Evolutionary conservation across 208 protist species (phyloP).

Genomic region (Balamuthia mandrillaris): DNA sequence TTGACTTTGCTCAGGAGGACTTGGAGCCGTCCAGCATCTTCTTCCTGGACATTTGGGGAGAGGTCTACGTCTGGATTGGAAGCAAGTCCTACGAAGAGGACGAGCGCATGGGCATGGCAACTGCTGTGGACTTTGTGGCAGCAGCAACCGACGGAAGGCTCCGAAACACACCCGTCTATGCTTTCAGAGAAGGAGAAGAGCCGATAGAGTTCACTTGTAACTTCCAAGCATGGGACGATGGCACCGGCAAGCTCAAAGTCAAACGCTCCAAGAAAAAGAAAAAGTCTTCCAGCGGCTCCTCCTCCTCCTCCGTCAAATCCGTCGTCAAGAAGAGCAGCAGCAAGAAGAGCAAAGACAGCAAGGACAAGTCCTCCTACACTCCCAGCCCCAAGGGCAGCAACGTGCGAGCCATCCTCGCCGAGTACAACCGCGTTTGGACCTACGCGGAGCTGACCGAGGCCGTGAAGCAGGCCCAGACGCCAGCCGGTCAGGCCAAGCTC

Average conservation of each 20-base stretch:
- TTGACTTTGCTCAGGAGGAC: constrained; percentile 53
- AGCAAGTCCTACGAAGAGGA: constrained; percentile 36
- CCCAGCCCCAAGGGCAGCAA: constrained; percentile 4
- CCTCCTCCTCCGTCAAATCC: too few species aligned
- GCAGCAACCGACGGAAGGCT: constrained; percentile 3
- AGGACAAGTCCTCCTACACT: too few species aligned
- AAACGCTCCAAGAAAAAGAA: too few species aligned
- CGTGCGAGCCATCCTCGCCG: background rate
- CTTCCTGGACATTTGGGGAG: constrained; percentile 38
- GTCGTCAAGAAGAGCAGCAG: background rate
- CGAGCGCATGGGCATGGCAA: constrained; percentile 41
- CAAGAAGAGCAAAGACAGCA: background rate
- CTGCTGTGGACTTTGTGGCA: constrained; percentile 27
- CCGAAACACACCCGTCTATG: constrained; percentile 11
- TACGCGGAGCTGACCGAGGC: constrained; percentile 42
- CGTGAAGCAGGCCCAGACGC: too few species aligned
- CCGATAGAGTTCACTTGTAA: constrained; percentile 26
- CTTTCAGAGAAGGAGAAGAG: background rate
- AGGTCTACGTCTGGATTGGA: constrained; percentile 56
- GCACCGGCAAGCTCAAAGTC: background rate
- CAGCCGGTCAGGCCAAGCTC: background rate
- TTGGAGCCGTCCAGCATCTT: constrained; percentile 48
- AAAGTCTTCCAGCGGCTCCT: too few species aligned
- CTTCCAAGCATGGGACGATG: constrained; percentile 36
- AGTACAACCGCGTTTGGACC: background rate